Base-by-base conservation (phyloP, 2,329 filamentous ascomycete species). In the Calonectria pseudoturangicola region DNA sequence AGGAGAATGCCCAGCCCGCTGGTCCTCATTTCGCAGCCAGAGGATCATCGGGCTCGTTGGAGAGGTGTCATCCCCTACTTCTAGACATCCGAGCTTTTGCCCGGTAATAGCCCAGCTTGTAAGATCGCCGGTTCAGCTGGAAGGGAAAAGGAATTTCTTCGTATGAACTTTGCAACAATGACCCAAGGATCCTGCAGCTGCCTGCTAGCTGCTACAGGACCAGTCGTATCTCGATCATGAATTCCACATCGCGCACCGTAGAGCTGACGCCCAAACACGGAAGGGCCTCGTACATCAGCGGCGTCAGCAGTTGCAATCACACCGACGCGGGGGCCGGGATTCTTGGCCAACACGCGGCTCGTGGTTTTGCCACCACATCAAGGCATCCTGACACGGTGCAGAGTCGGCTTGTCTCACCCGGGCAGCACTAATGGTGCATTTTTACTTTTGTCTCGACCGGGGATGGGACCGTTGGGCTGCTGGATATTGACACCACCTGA, bases 401-500 rank as follows among this genome's bases (percentile, higher is more conserved):
- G 45, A 63, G 66, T 28, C 60, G 36, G 54, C 56, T 69, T 58
- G 66, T 69, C 66, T 69, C 66, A 69, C 66, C 48, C 30, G 54
- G 48, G 54, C 36, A 41, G 56, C 54, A 60, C 45, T 69, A 58
- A 48, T 33, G 56, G 56, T 25, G 36, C 45, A 63, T 63, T 69
- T 69, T 69, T 63, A 39, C 56, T 69, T 58, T 63, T 69, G 66
- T 63, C 39, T 69, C 66, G 60, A 69, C 66, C 36, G 33, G 28
- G 66, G 56, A 69, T 63, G 21, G 66, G 28, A 68, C 66, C 51
- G 66, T 60, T 60, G 36, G 66, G 56, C 21, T 54, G 58, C 36
- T 33, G 47, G 43, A 33, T 45, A 58, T 63, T 28, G 66, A 69
- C 56, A 69, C 66, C 56, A 69, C 56, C 33, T 27, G 7, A n/a